A percentile compares a stretch with the other conserved stretches of the same genome.
phyloP scores from a whole-genome alignment of 768 basidiomycete species.

The Tricholoma matsutake region DNA sequence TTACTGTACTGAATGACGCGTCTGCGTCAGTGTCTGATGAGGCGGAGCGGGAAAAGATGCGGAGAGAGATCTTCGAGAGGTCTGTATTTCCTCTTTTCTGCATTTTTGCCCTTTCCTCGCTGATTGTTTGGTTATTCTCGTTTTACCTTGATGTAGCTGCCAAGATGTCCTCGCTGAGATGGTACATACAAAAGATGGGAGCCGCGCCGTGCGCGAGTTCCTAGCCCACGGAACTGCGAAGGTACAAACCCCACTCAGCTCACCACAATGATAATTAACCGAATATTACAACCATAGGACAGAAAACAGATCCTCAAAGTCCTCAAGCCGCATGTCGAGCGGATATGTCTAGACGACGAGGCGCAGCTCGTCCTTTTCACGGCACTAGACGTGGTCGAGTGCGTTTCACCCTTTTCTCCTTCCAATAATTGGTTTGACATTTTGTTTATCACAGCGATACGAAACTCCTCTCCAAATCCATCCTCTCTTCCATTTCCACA shows the following conservation, averaged over 20 bases:
- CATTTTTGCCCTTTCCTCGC: neutral
- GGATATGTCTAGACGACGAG: conserved; percentile 86
- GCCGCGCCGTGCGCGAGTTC: conserved; percentile 82
- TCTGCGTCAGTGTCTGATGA: conserved; percentile 45
- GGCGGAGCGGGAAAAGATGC: conserved; percentile 67
- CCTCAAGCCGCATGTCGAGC: conserved; percentile 85
- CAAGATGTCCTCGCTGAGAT: conserved; percentile 87
- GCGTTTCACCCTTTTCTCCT: conserved; percentile 21
- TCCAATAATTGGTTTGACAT: neutral
- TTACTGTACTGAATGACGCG: conserved; percentile 51
- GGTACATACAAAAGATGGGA: conserved; percentile 92
- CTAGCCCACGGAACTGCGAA: conserved; percentile 82
- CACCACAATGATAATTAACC: neutral
- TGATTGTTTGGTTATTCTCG: no score
- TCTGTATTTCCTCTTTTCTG: conserved; percentile 25
- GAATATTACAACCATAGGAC: conserved; percentile 47
- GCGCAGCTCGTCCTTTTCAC: conserved; percentile 90
- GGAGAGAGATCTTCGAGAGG: conserved; percentile 81
- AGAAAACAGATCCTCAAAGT: conserved; percentile 89
- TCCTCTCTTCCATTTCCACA: conserved; percentile 64
- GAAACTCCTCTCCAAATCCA: conserved; percentile 78
- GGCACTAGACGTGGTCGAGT: conserved; percentile 89
- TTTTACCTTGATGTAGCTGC: conserved; percentile 42
- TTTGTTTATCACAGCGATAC: conserved; percentile 63
- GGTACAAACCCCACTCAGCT: conserved; percentile 30